Evolutionary conservation across 2,329 filamentous ascomycete species (phyloP).

Genomic region (Eutypella sp.): DNA sequence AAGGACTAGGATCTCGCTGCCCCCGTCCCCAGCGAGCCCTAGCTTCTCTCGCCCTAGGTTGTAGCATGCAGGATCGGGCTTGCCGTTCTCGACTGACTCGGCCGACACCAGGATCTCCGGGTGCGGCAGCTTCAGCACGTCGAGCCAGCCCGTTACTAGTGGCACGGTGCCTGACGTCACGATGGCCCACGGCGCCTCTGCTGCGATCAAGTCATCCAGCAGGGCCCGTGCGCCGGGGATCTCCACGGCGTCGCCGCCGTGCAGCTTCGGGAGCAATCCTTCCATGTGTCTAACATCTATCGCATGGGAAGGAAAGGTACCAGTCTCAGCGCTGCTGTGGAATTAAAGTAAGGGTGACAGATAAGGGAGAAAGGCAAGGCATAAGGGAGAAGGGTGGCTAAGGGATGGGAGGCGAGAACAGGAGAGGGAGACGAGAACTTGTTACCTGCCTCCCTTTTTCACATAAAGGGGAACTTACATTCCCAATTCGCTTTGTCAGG

Average conservation of each 20-base stretch:
- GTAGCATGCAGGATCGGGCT: constrained; percentile 75
- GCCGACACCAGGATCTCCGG: constrained; percentile 67
- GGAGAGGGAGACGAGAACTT: background rate
- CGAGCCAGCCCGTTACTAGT: constrained; percentile 69
- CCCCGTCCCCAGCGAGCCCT: constrained; percentile 41
- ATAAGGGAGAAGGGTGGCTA: constrained; percentile 7
- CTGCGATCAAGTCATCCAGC: constrained; percentile 59
- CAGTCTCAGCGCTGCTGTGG: background rate
- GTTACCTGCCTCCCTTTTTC: background rate
- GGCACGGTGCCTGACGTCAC: constrained; percentile 68
- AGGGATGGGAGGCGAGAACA: constrained; percentile 1
- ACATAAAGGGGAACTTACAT: constrained; percentile 53
- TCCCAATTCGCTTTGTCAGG: constrained; percentile 89
- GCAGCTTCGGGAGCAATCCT: constrained; percentile 68
- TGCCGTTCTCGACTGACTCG: constrained; percentile 69
- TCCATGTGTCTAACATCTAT: constrained; percentile 77
- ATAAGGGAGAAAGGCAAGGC: background rate
- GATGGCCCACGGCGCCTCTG: constrained; percentile 74
- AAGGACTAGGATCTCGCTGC: constrained; percentile 67
- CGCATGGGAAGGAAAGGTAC: constrained; percentile 1
- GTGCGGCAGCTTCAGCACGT: constrained; percentile 57
- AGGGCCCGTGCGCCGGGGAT: constrained; percentile 77
- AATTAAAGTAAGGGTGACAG: constrained; percentile 2
- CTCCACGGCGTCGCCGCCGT: constrained; percentile 74
- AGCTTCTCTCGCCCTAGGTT: constrained; percentile 60